These are phyloP conservation scores for Chytriomyces sp. DNA, from an alignment of 192 early-diverging fungal genomes.

Conservation along the genomic window DNA sequence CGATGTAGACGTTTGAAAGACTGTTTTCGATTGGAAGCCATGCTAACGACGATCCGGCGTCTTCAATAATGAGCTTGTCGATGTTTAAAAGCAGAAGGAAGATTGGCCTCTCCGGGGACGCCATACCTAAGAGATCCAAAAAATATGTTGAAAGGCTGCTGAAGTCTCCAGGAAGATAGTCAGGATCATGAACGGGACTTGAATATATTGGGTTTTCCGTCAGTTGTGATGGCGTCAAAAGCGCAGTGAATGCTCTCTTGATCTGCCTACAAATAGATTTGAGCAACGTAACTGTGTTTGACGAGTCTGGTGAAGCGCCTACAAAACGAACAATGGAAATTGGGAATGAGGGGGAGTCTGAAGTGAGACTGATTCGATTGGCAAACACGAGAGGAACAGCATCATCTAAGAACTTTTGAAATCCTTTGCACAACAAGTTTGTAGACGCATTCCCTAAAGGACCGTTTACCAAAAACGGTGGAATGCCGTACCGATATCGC, in stretches of 20 bases:
- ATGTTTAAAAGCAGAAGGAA: slow-evolving; percentile 18
- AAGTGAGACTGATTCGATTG: neutral
- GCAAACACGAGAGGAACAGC: neutral
- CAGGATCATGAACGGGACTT: slow-evolving; percentile 24
- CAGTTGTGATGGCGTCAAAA: neutral
- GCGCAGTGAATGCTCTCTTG: neutral
- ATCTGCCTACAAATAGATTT: slow-evolving; percentile 33
- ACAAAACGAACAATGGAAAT: slow-evolving; percentile 26
- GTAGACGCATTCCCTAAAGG: slow-evolving; percentile 19
- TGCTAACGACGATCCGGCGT: neutral
- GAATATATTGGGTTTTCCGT: neutral
- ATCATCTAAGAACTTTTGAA: slow-evolving; percentile 25
- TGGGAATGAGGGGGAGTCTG: neutral
- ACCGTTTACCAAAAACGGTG: slow-evolving; percentile 24
- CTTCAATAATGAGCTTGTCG: slow-evolving; percentile 18
- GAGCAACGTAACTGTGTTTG: slow-evolving; percentile 4
- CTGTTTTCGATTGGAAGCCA: slow-evolving; percentile 32
- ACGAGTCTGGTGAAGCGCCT: slow-evolving; percentile 28
- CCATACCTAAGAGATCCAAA: slow-evolving; percentile 4
- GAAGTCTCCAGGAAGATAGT: slow-evolving; percentile 19
- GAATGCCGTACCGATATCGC: slow-evolving; percentile 30
- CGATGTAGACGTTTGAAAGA: slow-evolving; percentile 26
- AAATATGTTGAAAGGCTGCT: slow-evolving; percentile 12
- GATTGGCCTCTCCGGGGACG: slow-evolving; percentile 22
- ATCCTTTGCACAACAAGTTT: slow-evolving; percentile 24